phyloP scores from a whole-genome alignment of 352 stramenopile genomes.

The Pythium biforme region DNA sequence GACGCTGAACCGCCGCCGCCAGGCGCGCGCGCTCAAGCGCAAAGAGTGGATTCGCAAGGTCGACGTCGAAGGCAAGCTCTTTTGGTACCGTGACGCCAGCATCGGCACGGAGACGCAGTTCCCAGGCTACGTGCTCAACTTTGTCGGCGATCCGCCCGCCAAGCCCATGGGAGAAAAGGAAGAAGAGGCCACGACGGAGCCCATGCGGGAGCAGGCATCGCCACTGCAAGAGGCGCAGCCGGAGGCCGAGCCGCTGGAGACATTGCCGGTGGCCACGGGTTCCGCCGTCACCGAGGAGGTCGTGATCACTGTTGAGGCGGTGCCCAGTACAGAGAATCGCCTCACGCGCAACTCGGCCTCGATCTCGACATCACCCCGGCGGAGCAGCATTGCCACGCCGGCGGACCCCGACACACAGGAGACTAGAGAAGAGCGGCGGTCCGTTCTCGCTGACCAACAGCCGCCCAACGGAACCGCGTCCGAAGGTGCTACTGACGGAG shows the following conservation, averaged over 20 bases:
- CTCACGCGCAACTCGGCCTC: not conserved
- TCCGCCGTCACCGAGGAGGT: not conserved
- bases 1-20: conserved; percentile 15
- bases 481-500: not conserved
- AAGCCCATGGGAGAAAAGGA: not conserved
- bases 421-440: not conserved
- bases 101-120: conserved; percentile 4
- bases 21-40: conserved; percentile 18
- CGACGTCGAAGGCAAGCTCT: conserved; percentile 26
- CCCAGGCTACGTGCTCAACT: conserved; percentile 17
- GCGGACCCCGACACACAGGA: not conserved
- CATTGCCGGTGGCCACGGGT: not conserved
- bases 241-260: not conserved
- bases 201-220: not conserved
- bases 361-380: not conserved
- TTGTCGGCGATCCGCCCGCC: conserved; percentile 2
- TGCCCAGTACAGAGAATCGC: not conserved
- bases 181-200: not conserved
- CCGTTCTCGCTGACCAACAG: not conserved
- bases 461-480: not conserved
- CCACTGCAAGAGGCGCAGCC: conserved; percentile 10
- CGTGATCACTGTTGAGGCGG: not conserved
- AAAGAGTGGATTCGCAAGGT: conserved; percentile 31
- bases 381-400: not conserved
- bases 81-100: conserved; percentile 23